These are phyloP conservation scores for Borovskyia barvae DNA, from an alignment of 208 protist species.

Conservation along the genomic window DNA sequence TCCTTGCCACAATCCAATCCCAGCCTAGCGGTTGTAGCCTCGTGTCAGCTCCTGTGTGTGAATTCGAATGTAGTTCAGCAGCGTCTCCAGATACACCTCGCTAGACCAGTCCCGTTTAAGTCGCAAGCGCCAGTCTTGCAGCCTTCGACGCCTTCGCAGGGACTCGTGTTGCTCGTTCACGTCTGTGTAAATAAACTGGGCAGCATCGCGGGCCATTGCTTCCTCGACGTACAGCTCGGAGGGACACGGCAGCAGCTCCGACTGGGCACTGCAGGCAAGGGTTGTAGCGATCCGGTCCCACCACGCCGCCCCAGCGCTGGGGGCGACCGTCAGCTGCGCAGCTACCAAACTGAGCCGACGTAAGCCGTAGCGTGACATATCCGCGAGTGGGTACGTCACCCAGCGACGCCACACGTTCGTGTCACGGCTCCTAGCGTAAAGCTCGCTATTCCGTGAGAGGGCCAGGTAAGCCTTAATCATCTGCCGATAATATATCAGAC, in stretches of 20 bases:
- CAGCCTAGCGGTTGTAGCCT: conserved; percentile 28
- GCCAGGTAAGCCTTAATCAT: conserved; percentile 58
- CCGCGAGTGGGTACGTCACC: conserved; percentile 44
- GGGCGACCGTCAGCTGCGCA: not conserved
- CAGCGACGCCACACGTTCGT: conserved; percentile 39
- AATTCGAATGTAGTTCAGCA: conserved; percentile 34
- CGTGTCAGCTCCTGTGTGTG: conserved; percentile 19
- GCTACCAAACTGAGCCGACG: conserved; percentile 14
- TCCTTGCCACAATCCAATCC: no score
- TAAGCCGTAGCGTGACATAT: conserved; percentile 55
- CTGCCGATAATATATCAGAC: conserved; percentile 40
- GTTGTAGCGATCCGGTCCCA: conserved; percentile 25
- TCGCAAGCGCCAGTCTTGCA: conserved; percentile 22
- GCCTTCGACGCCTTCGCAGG: conserved; percentile 16
- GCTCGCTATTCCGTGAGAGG: conserved; percentile 40
- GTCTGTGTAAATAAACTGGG: conserved; percentile 27
- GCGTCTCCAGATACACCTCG: conserved; percentile 53
- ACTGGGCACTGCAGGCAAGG: conserved; percentile 50
- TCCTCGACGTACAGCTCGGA: conserved; percentile 52
- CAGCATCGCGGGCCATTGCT: conserved; percentile 30
- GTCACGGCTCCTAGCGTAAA: conserved; percentile 73
- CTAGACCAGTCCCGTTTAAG: conserved; percentile 53
- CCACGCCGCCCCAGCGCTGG: conserved; percentile 8
- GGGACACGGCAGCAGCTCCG: conserved; percentile 61
- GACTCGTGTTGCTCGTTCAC: conserved; percentile 29